A percentile compares a stretch with the other conserved stretches of the same genome.
Evolutionary conservation across 768 basidiomycete genomes (phyloP).

Genomic region (Macrolepiota fuliginosa): DNA sequence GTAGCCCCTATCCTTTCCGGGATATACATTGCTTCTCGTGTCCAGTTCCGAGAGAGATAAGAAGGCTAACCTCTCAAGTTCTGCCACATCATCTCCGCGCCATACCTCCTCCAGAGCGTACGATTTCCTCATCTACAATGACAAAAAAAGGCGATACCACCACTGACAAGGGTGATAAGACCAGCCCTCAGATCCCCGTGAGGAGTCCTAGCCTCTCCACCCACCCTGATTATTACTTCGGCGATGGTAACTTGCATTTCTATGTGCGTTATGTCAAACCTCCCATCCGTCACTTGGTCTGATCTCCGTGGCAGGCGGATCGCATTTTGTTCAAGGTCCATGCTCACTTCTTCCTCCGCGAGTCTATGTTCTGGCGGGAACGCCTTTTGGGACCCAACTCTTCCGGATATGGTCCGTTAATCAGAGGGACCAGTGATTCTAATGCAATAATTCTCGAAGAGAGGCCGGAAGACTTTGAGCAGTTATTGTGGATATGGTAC

Average conservation of each 20-base stretch:
- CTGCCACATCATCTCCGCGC: neutral
- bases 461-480: constrained; percentile 13
- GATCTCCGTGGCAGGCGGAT: neutral
- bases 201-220: too few species aligned
- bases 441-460: constrained; percentile 12
- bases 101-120: too few species aligned
- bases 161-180: too few species aligned
- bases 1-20: neutral
- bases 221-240: neutral
- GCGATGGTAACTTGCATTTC: neutral
- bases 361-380: constrained; percentile 13
- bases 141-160: neutral
- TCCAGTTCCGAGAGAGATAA: neutral
- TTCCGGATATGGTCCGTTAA: neutral
- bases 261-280: neutral
- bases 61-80: neutral
- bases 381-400: neutral
- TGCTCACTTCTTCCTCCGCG: constrained; percentile 17
- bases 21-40: too few species aligned
- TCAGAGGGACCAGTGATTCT: constrained; percentile 3
- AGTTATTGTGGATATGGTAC: constrained; percentile 16
- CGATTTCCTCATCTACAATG: neutral
- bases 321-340: constrained; percentile 15
- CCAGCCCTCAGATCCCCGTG: too few species aligned
- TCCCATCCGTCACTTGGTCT: neutral